Base-by-base conservation (phyloP, 768 basidiomycete genomes). In the Nidularia pulvinata region DNA sequence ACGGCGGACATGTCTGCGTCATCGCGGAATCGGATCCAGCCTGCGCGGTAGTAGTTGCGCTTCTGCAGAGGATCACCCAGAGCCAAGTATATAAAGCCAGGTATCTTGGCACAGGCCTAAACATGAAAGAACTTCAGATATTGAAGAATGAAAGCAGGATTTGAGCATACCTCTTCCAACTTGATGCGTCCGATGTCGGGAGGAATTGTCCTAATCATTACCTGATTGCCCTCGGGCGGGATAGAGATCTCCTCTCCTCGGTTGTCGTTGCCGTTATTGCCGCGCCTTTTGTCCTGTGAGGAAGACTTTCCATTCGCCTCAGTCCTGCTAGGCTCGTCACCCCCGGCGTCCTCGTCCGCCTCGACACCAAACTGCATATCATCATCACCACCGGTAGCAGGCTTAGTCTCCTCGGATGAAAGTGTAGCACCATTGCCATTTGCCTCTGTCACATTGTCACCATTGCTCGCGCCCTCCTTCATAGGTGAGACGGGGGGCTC, bases 131-230 rank as follows among this genome's bases (percentile, higher is more conserved):
- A 36, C 56, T 53, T 59, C 30, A 49, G 25, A 56, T 36, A 11
- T 51, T 39, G 33, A 44, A 22, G 37, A 25, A 46, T 35, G 57
- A 46, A 14, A 53, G 49, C 51, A n/a, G 54, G 44, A 51, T 49
- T 46, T 69, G 22, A 50, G 48, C 56, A 19, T 54, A 95, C 94
- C 70, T 93, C 91, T 75, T 98, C 95, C 35, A 98, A 78, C 63
- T 93, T 94, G 48, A 89, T 73, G 34, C 95, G 86, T 33, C 91
- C 91, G 61, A 95, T 94, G 59, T 94, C 91, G 25, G 95, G 94
- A 46, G 94, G 94, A 58, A 97, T 94, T 14, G 93, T 95, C 55
- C 94, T 86, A 64, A 97, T 95, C 84, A 95, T 94, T 52, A 97
- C 86, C 64, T 97, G 89, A 60, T 91, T 92, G 22, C 90, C 91